Evolutionary conservation across 352 stramenopile species (phyloP), one percentile per base, ranked within the genome.

Genomic region (Phytophthora pluvialis): DNA sequence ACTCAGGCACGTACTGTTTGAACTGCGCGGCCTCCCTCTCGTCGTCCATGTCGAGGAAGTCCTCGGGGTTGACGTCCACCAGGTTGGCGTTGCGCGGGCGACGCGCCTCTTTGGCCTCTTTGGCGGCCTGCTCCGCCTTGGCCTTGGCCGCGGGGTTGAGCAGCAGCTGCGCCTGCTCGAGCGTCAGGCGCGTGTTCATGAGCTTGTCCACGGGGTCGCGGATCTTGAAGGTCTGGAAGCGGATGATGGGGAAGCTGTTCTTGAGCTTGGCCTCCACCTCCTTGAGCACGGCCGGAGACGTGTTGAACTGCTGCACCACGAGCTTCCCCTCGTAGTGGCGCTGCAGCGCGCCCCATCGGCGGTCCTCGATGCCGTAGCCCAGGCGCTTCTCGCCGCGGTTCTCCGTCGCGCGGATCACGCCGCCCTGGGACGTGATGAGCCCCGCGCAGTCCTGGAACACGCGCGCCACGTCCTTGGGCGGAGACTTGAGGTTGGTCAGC

Each of bases 221-320:
- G 10, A 95, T 68, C 74, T 95, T 93, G 78, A 95, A 95, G 10
- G 86, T 93, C 75, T 89, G 72, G 76, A 93, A 95, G 73, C 86
- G 86, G 53, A 95, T 82, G 60, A 95, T 82, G 35, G 83, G 80
- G 73, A 93, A 93, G 67, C 73, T 87, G 70, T 93, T 89, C 79
- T 93, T 93, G 31, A 95, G 79, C 67, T 92, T 93, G n/a, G 57
- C 51, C 67, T 95, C 85, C 12, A 94, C 58, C 49, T 95, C 83
- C 40, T 83, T 67, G 26, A 95, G 72, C 60, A 85, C 77, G 7
- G 60, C 56, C 1, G 87, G 83, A 51, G 83, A 92, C 65, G 84
- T 89, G 60, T 91, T 93, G 72, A 95, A 95, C 67, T 92, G 85
- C 73, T 87, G 78, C 31, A 95, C 84, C n/a, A 95, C 70, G 44